Evolutionary conservation across 108 stramenopile genomes (phyloP), one percentile per base, ranked within the genome.

Genomic region (Chaetoceros tenuissimus): DNA sequence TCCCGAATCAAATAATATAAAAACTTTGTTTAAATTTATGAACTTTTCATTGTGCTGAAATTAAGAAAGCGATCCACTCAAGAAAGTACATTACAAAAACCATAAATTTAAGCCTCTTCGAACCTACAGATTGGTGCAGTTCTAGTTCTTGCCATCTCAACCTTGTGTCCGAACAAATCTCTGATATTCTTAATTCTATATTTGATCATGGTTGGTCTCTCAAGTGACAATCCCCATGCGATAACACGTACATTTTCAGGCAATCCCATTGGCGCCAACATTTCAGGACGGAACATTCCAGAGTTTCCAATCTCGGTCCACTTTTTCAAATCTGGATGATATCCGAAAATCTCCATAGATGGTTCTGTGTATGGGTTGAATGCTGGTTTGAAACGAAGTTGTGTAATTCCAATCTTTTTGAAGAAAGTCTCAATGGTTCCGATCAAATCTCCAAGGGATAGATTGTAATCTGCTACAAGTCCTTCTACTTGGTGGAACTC

Each of bases 311-410:
- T 97, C 74, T 98, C 99, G 18, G 97, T 98, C 97, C 97, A 99
- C 69, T 96, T 96, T 71, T 98, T 98, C 58, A 99, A 75, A 64
- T 98, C 98, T 19, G 99, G 99, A 73, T 99, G 99, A 72, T 98
- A 99, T 44, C 99, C 99, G 75, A 99, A 99, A 55, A 99, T 94
- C 57, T 99, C 99, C 99, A 99, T 99, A 8, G 86, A 89, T 13
- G 99, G 99, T 77, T 99, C 99, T 1, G 99, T 99, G 86, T 99
- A 99, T 0, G 99, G 99, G 70, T 99, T 99, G 83, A 95, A 99
- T 53, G 99, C 99, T 20, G 99, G 99, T 69, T 99, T 99, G 93
- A 99, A 99, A 68, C 97, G 96, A 28, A 99, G 78, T 65, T 99
- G 67, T 22, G 91, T 94, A 53, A 98, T 98, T 45, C 99, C 99